phyloP scores from a whole-genome alignment of 768 basidiomycete species.

The Kwoniella sp. region DNA sequence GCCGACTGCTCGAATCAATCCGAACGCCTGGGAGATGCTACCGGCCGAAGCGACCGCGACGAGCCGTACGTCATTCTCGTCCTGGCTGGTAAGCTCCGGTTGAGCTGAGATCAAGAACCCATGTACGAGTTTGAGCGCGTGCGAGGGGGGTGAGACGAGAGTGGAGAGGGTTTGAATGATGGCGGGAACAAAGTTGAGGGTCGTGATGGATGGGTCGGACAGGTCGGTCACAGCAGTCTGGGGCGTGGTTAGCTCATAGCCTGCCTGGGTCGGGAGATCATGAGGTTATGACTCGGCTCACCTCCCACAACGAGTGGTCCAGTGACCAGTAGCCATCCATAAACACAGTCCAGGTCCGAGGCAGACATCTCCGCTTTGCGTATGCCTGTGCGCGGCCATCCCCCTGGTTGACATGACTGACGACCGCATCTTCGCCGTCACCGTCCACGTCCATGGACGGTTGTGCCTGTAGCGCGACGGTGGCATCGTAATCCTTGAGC shows the following conservation, averaged over 20 bases:
- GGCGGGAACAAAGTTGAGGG: slow-evolving; percentile 32
- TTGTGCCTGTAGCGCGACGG: not conserved
- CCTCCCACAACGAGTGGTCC: slow-evolving; percentile 39
- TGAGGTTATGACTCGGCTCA: slow-evolving; percentile 14
- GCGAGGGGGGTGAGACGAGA: slow-evolving; percentile 26
- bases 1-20: slow-evolving; percentile 20
- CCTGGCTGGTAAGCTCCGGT: slow-evolving; percentile 4
- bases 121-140: slow-evolving; percentile 20
- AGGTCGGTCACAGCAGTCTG: slow-evolving; percentile 29
- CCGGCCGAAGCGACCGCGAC: slow-evolving; percentile 15
- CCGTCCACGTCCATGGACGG: slow-evolving; percentile 15
- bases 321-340: slow-evolving; percentile 43
- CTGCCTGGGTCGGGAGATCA: not conserved
- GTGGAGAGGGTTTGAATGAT: slow-evolving; percentile 31
- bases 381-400: slow-evolving; percentile 19
- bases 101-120: slow-evolving; percentile 18
- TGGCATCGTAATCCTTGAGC: slow-evolving; percentile 25
- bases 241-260: not conserved
- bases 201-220: slow-evolving; percentile 34
- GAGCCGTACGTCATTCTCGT: slow-evolving; percentile 16
- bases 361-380: slow-evolving; percentile 32
- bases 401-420: not conserved
- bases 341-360: slow-evolving; percentile 36
- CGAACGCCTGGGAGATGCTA: slow-evolving; percentile 29
- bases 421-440: slow-evolving; percentile 6